Evolutionary conservation across 768 basidiomycete species (phyloP), one percentile per base, ranked within the genome.

Genomic region (Pleurotus salmoneostramineus): DNA sequence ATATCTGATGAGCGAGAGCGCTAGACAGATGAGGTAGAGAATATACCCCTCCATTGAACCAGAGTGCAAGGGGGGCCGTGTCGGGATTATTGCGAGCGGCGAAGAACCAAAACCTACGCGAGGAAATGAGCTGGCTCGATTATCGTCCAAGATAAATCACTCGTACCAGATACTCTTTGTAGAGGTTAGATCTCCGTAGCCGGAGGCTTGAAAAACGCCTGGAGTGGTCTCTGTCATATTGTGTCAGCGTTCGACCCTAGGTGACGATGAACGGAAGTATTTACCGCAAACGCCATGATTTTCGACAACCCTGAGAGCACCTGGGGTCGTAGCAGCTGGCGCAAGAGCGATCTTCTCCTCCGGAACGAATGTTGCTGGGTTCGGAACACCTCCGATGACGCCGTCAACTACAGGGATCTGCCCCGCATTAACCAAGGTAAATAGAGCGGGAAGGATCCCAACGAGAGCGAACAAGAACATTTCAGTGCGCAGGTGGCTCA

Each of bases 21-120:
- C 34, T 32, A 27, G 21, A 27, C 3, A 27, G 21, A 27, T 1
- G 21, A 21, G 15, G 17, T 1, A 21, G 11, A 63, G 62, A 43
- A 5, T 78, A 21, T 66, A 79, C 78, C 49, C 84, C 78, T 66
- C 85, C 85, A 66, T 87, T 87, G 59, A 87, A 81, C 87, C 85
- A 87, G 6, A 87, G 72, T 17, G 81, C 74, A 14, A 88, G 74
- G n/a, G 86, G 85, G 0, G 84, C 85, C 0, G 75, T 83, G 21
- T 77, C 77, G 0, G 84, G 77, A 63, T 83, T 81, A 27, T 81
- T 80, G n/a, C 85, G 80, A 0, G 85, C 77, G 10, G 73, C 84
- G 61, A 88, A 88, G 72, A 83, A 87, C 83, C 84, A 87, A 71
- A 86, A 88, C 80, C 84, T 85, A 33, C 27, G 27, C 46, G 27